These are phyloP conservation scores for Leccinum arenicola DNA, from an alignment of 768 basidiomycete species.

Conservation along the genomic window DNA sequence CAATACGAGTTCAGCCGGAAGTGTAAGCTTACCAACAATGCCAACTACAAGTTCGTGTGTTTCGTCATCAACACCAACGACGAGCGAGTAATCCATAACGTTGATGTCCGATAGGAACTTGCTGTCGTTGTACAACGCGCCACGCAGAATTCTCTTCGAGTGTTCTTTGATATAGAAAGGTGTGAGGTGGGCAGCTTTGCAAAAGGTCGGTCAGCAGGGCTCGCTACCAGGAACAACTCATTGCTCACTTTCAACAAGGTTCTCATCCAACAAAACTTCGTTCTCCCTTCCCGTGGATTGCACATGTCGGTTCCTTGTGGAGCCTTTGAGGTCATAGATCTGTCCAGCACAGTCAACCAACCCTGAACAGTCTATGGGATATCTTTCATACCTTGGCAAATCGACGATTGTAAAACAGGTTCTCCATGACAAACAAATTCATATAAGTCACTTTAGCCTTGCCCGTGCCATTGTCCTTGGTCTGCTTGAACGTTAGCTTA, in stretches of 20 bases:
- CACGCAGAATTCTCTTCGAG: conserved; percentile 86
- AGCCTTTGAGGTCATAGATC: conserved; percentile 98
- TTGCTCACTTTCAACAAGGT: conserved; percentile 80
- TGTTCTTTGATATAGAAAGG: conserved; percentile 98
- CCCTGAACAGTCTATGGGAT: background rate
- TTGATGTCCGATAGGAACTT: conserved; percentile 92
- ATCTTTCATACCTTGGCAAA: conserved; percentile 70
- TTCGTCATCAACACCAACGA: conserved; percentile 90
- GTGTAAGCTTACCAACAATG: conserved; percentile 76
- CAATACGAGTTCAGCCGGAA: background rate
- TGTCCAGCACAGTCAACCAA: conserved; percentile 28
- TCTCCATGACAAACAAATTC: conserved; percentile 98
- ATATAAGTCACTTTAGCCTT: conserved; percentile 83
- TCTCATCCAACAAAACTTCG: conserved; percentile 95
- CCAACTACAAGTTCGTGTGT: conserved; percentile 93
- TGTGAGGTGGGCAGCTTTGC: conserved; percentile 71
- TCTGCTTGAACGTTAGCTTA: conserved; percentile 87
- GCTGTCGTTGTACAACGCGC: conserved; percentile 92
- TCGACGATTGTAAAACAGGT: conserved; percentile 87
- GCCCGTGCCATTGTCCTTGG: conserved; percentile 56
- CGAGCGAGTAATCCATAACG: conserved; percentile 96
- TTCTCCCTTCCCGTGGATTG: conserved; percentile 87
- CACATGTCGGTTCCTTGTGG: conserved; percentile 90
- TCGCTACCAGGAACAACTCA: background rate
- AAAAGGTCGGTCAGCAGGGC: conserved; percentile 4